phyloP scores from a whole-genome alignment of 129 eudicot genomes.

The Lactuca saligna region DNA sequence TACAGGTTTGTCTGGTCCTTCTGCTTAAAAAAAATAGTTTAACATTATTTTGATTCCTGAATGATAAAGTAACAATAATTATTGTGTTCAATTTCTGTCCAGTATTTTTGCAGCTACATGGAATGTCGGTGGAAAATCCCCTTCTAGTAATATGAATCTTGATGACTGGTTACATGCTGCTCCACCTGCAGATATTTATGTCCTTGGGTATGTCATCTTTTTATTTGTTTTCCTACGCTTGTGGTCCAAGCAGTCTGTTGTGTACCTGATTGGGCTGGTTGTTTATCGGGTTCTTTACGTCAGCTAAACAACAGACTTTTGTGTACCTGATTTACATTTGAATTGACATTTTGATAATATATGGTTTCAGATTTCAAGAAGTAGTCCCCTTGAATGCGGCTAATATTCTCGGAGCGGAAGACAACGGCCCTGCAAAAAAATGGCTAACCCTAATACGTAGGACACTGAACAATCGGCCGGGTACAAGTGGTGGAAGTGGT shows the following conservation, averaged over 20 bases:
- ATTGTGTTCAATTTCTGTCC: slow-evolving; percentile 3
- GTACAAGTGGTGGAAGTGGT: slow-evolving; percentile 59
- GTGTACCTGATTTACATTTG: background rate
- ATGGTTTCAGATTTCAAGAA: slow-evolving; percentile 67
- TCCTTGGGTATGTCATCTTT: slow-evolving; percentile 68
- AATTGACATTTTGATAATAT: background rate
- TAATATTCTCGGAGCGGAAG: slow-evolving; percentile 83
- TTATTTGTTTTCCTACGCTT: background rate
- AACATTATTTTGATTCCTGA: background rate
- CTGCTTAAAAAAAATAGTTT: background rate
- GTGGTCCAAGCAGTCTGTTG: background rate
- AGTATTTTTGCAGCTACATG: slow-evolving; percentile 88
- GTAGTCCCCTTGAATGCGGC: slow-evolving; percentile 91
- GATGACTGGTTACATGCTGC: slow-evolving; percentile 94
- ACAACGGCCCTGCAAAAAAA: slow-evolving; percentile 87
- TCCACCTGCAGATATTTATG: slow-evolving; percentile 92
- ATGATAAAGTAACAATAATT: background rate
- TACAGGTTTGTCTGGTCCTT: slow-evolving; percentile 58
- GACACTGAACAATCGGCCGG: slow-evolving; percentile 71
- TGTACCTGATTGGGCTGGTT: too few relatives aligned
- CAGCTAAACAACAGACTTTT: too few relatives aligned
- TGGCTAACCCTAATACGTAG: slow-evolving; percentile 69
- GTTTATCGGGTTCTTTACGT: too few relatives aligned
- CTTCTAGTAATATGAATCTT: slow-evolving; percentile 66
- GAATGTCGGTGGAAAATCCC: slow-evolving; percentile 95